A percentile compares a stretch with the other conserved stretches of the same genome.
Conservation (phyloP, 2,329 filamentous ascomycete genomes). For the Colletotrichum truncatum region DNA sequence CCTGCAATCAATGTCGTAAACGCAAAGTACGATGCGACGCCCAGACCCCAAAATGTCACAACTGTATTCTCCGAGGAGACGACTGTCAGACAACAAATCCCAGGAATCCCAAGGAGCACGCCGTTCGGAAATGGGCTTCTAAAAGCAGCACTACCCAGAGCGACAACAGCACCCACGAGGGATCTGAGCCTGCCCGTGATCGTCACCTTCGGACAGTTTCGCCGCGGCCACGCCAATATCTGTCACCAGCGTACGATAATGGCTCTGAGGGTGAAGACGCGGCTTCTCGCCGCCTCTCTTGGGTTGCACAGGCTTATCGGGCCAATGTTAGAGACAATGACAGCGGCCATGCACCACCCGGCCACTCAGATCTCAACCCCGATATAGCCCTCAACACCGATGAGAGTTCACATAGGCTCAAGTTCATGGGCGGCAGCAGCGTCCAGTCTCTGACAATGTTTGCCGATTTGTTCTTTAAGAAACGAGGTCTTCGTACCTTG, state of each 20-base stretch:
- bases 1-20: conserved; percentile 38
- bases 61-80: conserved; percentile 41
- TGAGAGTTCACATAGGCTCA: conserved; percentile 32
- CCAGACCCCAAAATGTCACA: conserved; percentile 37
- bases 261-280: conserved; percentile 5
- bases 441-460: conserved; percentile 36
- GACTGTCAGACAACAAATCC: conserved; percentile 36
- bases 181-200: conserved; percentile 1
- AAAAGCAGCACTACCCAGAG: conserved; percentile 22
- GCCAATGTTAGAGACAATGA: conserved; percentile 11
- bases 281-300: conserved; percentile 1
- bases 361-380: conserved; percentile 25
- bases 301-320: conserved; percentile 15
- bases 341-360: not conserved
- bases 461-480: conserved; percentile 34
- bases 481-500: conserved; percentile 30
- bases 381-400: conserved; percentile 37
- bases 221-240: not conserved
- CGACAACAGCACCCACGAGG: not conserved
- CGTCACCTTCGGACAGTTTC: not conserved
- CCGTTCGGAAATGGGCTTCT: conserved; percentile 32
- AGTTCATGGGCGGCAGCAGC: conserved; percentile 35
- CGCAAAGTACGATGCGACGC: conserved; percentile 40
- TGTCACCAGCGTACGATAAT: conserved; percentile 9
- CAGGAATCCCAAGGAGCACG: conserved; percentile 31